Evolutionary conservation across 208 protist genomes (phyloP).

Genomic region (Leptomonas pyrrhocoris): DNA sequence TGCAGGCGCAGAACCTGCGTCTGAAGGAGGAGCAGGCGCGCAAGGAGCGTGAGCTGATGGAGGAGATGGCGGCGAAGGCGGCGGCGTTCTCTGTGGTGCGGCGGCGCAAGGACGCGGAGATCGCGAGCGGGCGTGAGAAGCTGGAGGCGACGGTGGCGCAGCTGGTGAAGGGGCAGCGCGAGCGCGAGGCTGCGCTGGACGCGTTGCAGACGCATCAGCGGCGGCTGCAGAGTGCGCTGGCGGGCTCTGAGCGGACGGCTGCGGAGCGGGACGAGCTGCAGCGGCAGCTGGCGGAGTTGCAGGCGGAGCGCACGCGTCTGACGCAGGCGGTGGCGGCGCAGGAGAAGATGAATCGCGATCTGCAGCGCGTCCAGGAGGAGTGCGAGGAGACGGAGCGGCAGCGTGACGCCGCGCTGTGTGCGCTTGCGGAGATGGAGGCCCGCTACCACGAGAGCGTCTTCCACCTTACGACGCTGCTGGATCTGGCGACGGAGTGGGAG

Average conservation of each 20-base stretch:
- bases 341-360: constrained; percentile 14
- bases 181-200: constrained; percentile 34
- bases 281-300: constrained; percentile 8
- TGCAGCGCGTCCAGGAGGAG: constrained; percentile 12
- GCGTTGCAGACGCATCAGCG: constrained; percentile 23
- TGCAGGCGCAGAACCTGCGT: constrained; percentile 30
- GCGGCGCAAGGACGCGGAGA: constrained; percentile 24
- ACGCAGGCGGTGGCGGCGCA: neutral
- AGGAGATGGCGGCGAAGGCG: constrained; percentile 24
- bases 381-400: neutral
- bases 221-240: constrained; percentile 15
- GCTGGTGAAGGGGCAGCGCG: constrained; percentile 17
- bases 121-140: constrained; percentile 14
- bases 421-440: constrained; percentile 33
- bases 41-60: constrained; percentile 33
- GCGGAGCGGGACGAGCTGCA: constrained; percentile 10
- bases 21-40: constrained; percentile 36
- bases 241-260: constrained; percentile 7
- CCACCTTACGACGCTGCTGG: constrained; percentile 1
- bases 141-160: constrained; percentile 20
- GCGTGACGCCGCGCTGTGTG: constrained; percentile 1
- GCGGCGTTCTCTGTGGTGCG: constrained; percentile 24
- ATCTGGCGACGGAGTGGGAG: neutral
- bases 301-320: constrained; percentile 1
- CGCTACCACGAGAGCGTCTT: constrained; percentile 19